Conservation (phyloP, 2,329 filamentous ascomycete species). For the Leptographium radiaticola region DNA sequence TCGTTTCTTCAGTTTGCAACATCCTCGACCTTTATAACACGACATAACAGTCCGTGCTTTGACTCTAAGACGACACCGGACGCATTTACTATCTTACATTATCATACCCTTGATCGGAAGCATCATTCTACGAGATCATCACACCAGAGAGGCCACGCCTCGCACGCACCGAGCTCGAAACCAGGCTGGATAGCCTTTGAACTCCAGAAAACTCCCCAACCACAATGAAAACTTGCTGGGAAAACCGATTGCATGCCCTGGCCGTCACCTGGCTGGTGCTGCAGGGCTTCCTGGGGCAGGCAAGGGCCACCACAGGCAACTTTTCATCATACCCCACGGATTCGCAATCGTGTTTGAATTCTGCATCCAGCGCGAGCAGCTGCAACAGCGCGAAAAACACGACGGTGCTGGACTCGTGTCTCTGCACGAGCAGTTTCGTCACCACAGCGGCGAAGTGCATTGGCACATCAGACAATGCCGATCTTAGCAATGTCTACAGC, state of each 20-base stretch:
- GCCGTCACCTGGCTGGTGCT: neutral
- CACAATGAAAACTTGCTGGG: neutral
- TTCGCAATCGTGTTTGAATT: slow-evolving; percentile 29
- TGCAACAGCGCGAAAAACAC: slow-evolving; percentile 27
- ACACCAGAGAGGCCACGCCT: no score
- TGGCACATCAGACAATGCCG: slow-evolving; percentile 20
- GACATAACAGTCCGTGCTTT: no score
- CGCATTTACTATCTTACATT: no score
- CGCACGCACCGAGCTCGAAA: no score
- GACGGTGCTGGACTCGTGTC: slow-evolving; percentile 30
- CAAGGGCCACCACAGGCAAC: slow-evolving; percentile 18
- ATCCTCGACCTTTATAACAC: no score
- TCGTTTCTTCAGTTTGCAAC: no score
- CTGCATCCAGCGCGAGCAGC: slow-evolving; percentile 23
- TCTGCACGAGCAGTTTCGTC: slow-evolving; percentile 37
- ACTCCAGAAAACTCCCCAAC: neutral
- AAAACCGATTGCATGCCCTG: neutral
- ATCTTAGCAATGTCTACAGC: slow-evolving; percentile 29
- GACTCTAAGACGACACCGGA: no score
- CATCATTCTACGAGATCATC: no score
- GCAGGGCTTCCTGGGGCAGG: neutral
- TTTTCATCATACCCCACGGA: slow-evolving; percentile 29
- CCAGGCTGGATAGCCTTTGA: no score
- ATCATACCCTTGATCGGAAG: no score
- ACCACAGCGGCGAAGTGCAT: slow-evolving; percentile 33